These are phyloP conservation scores for Trypanosoma cruzi DNA, from an alignment of 208 protist species.

Conservation along the genomic window DNA sequence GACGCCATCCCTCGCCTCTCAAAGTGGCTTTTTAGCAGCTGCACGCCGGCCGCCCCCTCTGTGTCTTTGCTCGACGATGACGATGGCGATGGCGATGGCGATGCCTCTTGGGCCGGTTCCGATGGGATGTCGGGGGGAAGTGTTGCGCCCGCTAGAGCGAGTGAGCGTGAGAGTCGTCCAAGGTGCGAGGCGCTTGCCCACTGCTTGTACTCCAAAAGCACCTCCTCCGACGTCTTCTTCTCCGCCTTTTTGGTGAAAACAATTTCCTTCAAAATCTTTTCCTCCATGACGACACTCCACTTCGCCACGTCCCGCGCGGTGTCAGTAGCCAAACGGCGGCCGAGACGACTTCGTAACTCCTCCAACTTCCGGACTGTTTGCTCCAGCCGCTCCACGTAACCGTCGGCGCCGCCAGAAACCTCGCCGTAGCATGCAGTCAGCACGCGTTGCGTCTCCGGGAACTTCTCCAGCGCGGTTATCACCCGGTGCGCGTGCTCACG, in stretches of 20 bases:
- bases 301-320: conserved; percentile 45
- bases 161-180: conserved; percentile 35
- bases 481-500: conserved; percentile 34
- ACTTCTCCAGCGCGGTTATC: conserved; percentile 35
- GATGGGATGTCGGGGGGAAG: conserved; percentile 43
- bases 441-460: conserved; percentile 58
- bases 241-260: conserved; percentile 38
- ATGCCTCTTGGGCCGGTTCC: background rate
- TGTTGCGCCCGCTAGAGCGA: conserved; percentile 46
- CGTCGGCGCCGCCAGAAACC: conserved; percentile 55
- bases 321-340: conserved; percentile 58
- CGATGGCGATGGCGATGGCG: background rate
- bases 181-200: conserved; percentile 34
- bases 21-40: conserved; percentile 59
- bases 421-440: conserved; percentile 59
- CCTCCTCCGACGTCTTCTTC: conserved; percentile 23
- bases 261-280: conserved; percentile 52
- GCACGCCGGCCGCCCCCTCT: conserved; percentile 41
- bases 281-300: conserved; percentile 50
- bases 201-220: conserved; percentile 26
- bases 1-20: conserved; percentile 61
- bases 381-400: conserved; percentile 41
- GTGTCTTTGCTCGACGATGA: conserved; percentile 9
- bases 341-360: conserved; percentile 67
- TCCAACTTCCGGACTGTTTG: conserved; percentile 45